Percentiles rank a stretch among this genome's conserved stretches.
phyloP scores from a whole-genome alignment of 345 rosid genomes.

The Aquilaria sinensis region DNA sequence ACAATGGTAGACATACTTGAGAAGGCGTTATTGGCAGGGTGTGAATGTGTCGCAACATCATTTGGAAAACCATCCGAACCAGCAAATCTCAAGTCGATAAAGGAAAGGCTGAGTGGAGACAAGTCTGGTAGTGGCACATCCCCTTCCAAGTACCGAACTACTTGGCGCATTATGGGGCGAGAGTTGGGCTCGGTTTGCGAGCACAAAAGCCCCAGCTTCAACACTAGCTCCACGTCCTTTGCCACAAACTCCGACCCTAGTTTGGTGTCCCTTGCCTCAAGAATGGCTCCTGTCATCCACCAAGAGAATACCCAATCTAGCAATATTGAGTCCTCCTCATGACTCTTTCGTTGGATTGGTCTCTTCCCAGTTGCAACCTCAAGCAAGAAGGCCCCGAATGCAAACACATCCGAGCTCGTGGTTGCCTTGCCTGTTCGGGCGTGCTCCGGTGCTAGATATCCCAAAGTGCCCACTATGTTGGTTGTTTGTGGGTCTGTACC shows the following conservation, averaged over 20 bases:
- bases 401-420: slow-evolving; percentile 40
- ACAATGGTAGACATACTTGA: no score
- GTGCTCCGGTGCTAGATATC: no score
- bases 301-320: slow-evolving; percentile 39
- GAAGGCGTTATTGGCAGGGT: no score
- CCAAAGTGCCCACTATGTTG: slow-evolving; percentile 49
- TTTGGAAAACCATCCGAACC: slow-evolving; percentile 31
- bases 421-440: slow-evolving; percentile 26
- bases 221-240: slow-evolving; percentile 43
- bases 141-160: slow-evolving; percentile 37
- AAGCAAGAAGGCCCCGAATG: slow-evolving; percentile 53
- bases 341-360: slow-evolving; percentile 27
- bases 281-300: slow-evolving; percentile 29
- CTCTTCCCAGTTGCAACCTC: slow-evolving; percentile 58
- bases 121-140: slow-evolving; percentile 9
- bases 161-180: slow-evolving; percentile 60
- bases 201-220: slow-evolving; percentile 56
- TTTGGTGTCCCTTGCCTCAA: slow-evolving; percentile 37
- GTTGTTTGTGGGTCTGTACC: slow-evolving; percentile 57
- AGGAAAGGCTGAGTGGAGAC: slow-evolving; percentile 27
- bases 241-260: slow-evolving; percentile 27
- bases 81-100: slow-evolving; percentile 25
- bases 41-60: slow-evolving; percentile 18
- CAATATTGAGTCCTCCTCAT: slow-evolving; percentile 21
- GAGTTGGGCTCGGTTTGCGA: slow-evolving; percentile 36